These are phyloP conservation scores for Dictyostelium discoideum DNA, from an alignment of 78 protist species.

Conservation along the genomic window dicty_2.7 NC_007088.5:6309001-6309500, in stretches of 20 bases:
- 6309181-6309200: neutral
- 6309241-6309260: constrained; percentile 26
- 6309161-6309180: neutral
- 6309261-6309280: constrained; percentile 4
- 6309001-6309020: constrained; percentile 14
- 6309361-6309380: neutral
- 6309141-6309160: neutral
- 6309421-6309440: constrained; percentile 11
- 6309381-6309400: constrained; percentile 8
- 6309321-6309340: neutral
- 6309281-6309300: neutral
- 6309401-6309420: constrained; percentile 26
- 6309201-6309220: neutral
- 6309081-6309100: neutral
- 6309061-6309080: constrained; percentile 16
- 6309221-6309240: neutral
- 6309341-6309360: neutral
- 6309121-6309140: constrained; percentile 1
- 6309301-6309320: neutral
- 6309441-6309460: constrained; percentile 18
- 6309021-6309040: neutral
- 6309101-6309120: neutral
- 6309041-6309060: neutral
- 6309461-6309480: constrained; percentile 9
- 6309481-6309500: neutral